Base-by-base conservation (phyloP, 331 rosid genomes). In the Stylosanthes scabra region DNA sequence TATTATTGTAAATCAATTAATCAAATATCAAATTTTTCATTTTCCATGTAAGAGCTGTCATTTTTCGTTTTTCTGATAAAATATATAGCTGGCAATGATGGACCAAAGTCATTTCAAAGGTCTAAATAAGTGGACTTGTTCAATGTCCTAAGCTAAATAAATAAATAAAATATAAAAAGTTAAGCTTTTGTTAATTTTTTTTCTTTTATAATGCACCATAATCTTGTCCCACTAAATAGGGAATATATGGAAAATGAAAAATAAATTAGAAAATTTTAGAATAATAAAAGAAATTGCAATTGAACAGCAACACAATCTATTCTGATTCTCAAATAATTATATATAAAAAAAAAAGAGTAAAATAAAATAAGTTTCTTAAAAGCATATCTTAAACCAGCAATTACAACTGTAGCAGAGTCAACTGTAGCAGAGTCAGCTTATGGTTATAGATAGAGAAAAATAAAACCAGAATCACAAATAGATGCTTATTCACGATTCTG, bases 121-220 rank as follows among this genome's bases (percentile, higher is more conserved):
- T 69, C 25, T 28, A 4, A 39, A 31, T 45, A 60, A 62, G 64
- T 49, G 27, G 34, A 15, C 44, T 25, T 41, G 55, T 40, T 74
- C 8, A 8, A 16, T 49, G 39, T 58, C 78, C 70, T 27, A 46
- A 59, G 10, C 20, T 6, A 44, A 44, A 49, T 78, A 66, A 55
- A 49, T 56, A 44, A 71, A 76, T 74, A 51, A 44, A 59, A 77
- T 34, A 5, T 34, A 6, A 51, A 8, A 51, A 69, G 79, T 27
- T 31, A 59, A 45, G 77, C 50, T 55, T 61, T 67, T 50, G 57
- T 57, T 75, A 54, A 68, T 47, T 64, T 78, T 8, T 78, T 82
- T 59, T 69, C 44, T 49, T 34, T 34, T 20, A 20, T 20, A 85
- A 80, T 71, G 86, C 87, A 75, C 74, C 75, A 76, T 27, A 61